Evolutionary conservation across 225 moss, liverwort and hornwort genomes (phyloP).

Genomic region (Thuidium tamariscinum): DNA sequence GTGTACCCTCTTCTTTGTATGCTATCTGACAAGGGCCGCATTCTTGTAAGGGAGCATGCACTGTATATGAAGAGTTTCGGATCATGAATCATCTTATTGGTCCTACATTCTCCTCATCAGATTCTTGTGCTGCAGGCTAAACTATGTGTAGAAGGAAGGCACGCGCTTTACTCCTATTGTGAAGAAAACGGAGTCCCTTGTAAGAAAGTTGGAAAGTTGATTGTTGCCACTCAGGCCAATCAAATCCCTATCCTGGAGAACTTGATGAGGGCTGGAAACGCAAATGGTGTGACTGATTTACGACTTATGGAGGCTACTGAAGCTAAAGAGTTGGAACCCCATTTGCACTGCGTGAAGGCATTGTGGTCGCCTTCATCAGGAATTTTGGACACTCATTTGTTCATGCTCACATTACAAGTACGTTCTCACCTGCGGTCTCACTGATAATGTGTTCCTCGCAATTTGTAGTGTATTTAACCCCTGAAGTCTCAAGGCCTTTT

Average conservation of each 20-base stretch:
- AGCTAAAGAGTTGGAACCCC: constrained; percentile 66
- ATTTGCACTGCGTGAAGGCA: constrained; percentile 62
- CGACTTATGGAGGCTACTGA: constrained; percentile 49
- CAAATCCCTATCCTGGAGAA: constrained; percentile 66
- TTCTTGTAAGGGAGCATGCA: not conserved
- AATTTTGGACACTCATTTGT: constrained; percentile 72
- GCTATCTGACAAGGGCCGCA: not conserved
- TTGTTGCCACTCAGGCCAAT: constrained; percentile 60
- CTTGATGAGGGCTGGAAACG: constrained; percentile 32
- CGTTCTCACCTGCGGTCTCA: not conserved
- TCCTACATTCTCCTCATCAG: not conserved
- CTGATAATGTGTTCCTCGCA: not conserved
- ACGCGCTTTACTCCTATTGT: constrained; percentile 63
- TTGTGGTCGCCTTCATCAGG: constrained; percentile 88
- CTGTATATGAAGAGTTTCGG: not conserved
- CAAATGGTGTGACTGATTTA: constrained; percentile 63
- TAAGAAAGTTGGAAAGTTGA: constrained; percentile 50
- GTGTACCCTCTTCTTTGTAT: not conserved
- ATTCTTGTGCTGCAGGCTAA: constrained; percentile 46
- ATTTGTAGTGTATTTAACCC: not conserved
- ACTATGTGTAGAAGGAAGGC: constrained; percentile 69
- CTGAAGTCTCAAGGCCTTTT: not conserved
- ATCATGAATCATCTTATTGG: not conserved
- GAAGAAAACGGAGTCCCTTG: constrained; percentile 64
- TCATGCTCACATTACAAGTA: constrained; percentile 80